These are phyloP conservation scores for Nymphaea colorata DNA, from an alignment of 164 flowering plant genomes.

Conservation along the genomic window DNA sequence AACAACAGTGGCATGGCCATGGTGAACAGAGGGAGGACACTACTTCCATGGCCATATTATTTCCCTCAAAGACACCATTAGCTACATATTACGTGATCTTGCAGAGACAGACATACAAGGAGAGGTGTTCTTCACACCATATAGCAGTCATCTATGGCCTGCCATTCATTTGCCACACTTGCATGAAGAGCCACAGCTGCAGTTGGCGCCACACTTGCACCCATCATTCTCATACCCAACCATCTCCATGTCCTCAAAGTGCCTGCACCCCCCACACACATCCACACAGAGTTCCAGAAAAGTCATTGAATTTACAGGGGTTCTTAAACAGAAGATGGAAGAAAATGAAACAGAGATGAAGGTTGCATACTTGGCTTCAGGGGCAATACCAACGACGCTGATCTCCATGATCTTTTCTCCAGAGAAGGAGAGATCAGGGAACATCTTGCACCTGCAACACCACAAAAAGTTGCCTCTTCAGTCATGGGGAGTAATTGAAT, in stretches of 20 bases:
- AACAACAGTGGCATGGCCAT: background rate
- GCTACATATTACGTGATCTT: too few relatives aligned
- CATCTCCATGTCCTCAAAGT: background rate
- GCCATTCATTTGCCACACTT: background rate
- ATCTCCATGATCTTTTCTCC: slow-evolving; percentile 26
- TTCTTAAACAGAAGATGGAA: background rate
- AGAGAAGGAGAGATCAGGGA: slow-evolving; percentile 30
- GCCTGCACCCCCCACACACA: background rate
- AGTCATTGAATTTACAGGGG: too few relatives aligned
- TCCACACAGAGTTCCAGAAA: background rate
- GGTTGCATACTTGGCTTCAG: slow-evolving; percentile 4
- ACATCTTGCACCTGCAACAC: slow-evolving; percentile 42
- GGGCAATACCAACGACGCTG: slow-evolving; percentile 29
- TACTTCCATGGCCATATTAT: background rate
- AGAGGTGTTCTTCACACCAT: too few relatives aligned
- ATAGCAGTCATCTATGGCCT: too few relatives aligned
- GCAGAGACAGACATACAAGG: too few relatives aligned
- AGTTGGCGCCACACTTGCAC: slow-evolving; percentile 8
- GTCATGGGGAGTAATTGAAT: too few relatives aligned
- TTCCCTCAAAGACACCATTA: background rate
- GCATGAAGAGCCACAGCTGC: slow-evolving; percentile 8
- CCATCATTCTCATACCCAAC: slow-evolving; percentile 1
- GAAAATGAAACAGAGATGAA: background rate
- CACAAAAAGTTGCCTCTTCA: background rate
- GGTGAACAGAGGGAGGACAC: background rate